These are phyloP conservation scores for Catunica adiposa DNA, from an alignment of 2,329 filamentous ascomycete genomes.

Conservation along the genomic window DNA sequence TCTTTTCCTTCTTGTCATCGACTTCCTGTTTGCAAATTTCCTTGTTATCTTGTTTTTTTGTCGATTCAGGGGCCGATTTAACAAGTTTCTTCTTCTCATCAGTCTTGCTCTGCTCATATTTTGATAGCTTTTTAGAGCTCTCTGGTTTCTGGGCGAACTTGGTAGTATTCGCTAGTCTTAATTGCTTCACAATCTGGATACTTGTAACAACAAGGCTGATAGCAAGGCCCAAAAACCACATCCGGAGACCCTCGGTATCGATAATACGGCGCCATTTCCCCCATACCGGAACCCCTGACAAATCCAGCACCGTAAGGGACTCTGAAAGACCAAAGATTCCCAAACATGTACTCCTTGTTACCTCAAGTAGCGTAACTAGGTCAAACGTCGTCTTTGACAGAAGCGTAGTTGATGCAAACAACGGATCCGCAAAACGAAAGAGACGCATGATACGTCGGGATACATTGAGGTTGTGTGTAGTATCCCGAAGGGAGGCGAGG, in stretches of 20 bases:
- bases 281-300: constrained; percentile 27
- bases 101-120: neutral
- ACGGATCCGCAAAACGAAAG: constrained; percentile 46
- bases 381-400: constrained; percentile 25
- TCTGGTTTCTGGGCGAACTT: too few relatives aligned
- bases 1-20: neutral
- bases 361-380: constrained; percentile 24
- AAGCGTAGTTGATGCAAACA: constrained; percentile 17
- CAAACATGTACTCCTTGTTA: constrained; percentile 40
- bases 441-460: constrained; percentile 48
- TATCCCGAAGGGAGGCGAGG: constrained; percentile 19
- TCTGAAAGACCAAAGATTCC: constrained; percentile 54
- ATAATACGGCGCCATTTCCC: constrained; percentile 29
- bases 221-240: constrained; percentile 50
- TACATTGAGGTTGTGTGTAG: constrained; percentile 30
- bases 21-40: too few relatives aligned
- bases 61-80: too few relatives aligned
- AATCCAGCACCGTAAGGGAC: constrained; percentile 42
- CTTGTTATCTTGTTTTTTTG: neutral
- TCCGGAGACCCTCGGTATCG: constrained; percentile 44
- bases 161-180: too few relatives aligned
- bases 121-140: too few relatives aligned
- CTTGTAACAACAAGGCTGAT: constrained; percentile 32
- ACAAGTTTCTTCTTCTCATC: constrained; percentile 1
- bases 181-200: constrained; percentile 21